phyloP scores from a whole-genome alignment of 192 early-diverging fungal species.

The Allomyces arbusculus region DNA sequence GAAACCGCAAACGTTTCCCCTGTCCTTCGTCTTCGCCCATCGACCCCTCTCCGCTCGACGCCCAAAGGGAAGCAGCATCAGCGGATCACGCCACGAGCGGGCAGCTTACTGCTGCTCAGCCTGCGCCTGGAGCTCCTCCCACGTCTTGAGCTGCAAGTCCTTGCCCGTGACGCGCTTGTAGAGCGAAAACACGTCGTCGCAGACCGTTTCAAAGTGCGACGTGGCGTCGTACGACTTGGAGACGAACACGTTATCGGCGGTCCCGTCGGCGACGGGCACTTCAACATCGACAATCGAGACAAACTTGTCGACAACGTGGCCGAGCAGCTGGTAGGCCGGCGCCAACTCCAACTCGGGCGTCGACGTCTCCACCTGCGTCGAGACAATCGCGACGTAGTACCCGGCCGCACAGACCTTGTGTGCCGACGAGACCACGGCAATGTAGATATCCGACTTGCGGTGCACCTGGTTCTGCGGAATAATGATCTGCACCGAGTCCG shows the following conservation, averaged over 20 bases:
- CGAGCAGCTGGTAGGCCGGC: slow-evolving; percentile 70
- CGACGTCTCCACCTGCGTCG: slow-evolving; percentile 81
- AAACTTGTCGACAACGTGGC: slow-evolving; percentile 80
- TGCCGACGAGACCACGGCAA: slow-evolving; percentile 66
- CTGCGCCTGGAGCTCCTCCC: slow-evolving; percentile 24
- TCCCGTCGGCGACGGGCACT: slow-evolving; percentile 73
- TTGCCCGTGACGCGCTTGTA: slow-evolving; percentile 65
- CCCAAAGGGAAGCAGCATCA: no score
- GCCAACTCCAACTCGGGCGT: slow-evolving; percentile 81
- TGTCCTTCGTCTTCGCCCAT: no score
- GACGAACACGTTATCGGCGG: slow-evolving; percentile 62
- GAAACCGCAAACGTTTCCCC: no score
- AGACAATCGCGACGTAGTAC: slow-evolving; percentile 86
- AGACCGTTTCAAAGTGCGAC: slow-evolving; percentile 96
- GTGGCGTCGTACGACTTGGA: slow-evolving; percentile 95
- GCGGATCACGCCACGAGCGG: no score
- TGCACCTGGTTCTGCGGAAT: slow-evolving; percentile 93
- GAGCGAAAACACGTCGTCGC: slow-evolving; percentile 84
- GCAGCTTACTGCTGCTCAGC: no score
- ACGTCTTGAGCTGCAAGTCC: slow-evolving; percentile 48
- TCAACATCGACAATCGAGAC: slow-evolving; percentile 64
- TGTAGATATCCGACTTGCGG: slow-evolving; percentile 88
- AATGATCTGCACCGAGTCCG: slow-evolving; percentile 84
- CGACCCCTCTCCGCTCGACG: no score
- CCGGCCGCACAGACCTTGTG: slow-evolving; percentile 85